Evolutionary conservation across 441 rosid species (phyloP).

Genomic region (Erodium texanum): DNA sequence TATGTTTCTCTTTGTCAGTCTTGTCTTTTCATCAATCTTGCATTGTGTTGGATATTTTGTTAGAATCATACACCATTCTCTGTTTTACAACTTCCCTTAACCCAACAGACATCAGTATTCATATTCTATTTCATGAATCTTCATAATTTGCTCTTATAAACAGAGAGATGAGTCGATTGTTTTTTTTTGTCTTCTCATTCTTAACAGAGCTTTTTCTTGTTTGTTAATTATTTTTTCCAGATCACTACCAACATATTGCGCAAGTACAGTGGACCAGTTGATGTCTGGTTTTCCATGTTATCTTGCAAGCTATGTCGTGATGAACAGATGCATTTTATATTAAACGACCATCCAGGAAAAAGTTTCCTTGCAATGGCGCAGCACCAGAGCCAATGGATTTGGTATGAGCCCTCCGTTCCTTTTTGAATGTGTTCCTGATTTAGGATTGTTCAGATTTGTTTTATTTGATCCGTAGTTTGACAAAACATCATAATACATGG

Average conservation of each 20-base stretch:
- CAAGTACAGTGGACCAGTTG: slow-evolving; percentile 69
- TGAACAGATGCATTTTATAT: slow-evolving; percentile 25
- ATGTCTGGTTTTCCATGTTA: slow-evolving; percentile 53
- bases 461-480: too few relatives aligned
- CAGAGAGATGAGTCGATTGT: neutral
- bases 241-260: slow-evolving; percentile 56
- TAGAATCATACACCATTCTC: neutral
- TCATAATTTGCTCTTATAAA: neutral
- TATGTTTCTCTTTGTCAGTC: slow-evolving; percentile 22
- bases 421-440: too few relatives aligned
- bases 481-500: too few relatives aligned
- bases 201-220: neutral
- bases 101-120: neutral
- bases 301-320: slow-evolving; percentile 17
- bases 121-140: neutral
- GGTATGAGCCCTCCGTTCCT: slow-evolving; percentile 31
- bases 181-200: neutral
- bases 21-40: neutral
- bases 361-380: slow-evolving; percentile 66
- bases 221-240: slow-evolving; percentile 26
- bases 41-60: neutral
- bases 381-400: slow-evolving; percentile 79
- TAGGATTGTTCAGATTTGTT: neutral
- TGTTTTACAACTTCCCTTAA: neutral
- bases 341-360: slow-evolving; percentile 45